Percentiles rank a stretch among this genome's conserved stretches.
Conservation (phyloP, 805 yeast genomes). For the Candida andamanensis region DNA sequence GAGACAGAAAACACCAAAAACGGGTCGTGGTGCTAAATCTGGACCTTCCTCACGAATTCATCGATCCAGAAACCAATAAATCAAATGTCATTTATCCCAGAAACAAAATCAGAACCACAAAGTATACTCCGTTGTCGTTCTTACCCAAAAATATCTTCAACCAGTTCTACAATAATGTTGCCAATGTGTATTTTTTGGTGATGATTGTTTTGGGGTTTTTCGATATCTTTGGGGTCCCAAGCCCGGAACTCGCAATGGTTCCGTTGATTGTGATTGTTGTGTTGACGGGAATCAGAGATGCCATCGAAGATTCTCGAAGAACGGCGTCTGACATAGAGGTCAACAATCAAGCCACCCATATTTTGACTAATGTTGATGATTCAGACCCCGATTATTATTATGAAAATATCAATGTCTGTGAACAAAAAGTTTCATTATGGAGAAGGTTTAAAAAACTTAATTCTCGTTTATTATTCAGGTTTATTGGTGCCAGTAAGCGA, state of each 20-base stretch:
- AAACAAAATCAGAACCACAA: constrained; percentile 65
- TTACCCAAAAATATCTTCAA: constrained; percentile 75
- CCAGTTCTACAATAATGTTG: constrained; percentile 78
- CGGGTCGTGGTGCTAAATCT: constrained; percentile 58
- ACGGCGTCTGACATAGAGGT: constrained; percentile 67
- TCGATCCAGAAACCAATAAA: constrained; percentile 54
- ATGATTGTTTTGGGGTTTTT: constrained; percentile 77
- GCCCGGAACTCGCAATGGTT: constrained; percentile 68
- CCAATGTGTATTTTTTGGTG: constrained; percentile 80
- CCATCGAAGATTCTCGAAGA: constrained; percentile 75
- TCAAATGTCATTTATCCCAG: constrained; percentile 65
- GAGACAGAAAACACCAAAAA: constrained; percentile 23
- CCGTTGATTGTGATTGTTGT: constrained; percentile 74
- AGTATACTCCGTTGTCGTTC: constrained; percentile 60
- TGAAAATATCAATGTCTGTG: constrained; percentile 54
- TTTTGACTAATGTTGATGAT: constrained; percentile 35
- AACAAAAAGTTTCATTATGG: constrained; percentile 64
- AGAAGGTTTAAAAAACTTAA: constrained; percentile 58
- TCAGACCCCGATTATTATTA: constrained; percentile 19
- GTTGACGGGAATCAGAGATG: constrained; percentile 75
- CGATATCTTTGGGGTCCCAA: constrained; percentile 74
- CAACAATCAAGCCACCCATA: constrained; percentile 69
- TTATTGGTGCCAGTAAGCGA: constrained; percentile 22
- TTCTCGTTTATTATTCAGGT: constrained; percentile 24
- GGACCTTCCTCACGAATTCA: constrained; percentile 51